Evolutionary conservation across 2,329 filamentous ascomycete genomes (phyloP), one percentile per base, ranked within the genome.

Genomic region (Plenodomus biglobosus): DNA sequence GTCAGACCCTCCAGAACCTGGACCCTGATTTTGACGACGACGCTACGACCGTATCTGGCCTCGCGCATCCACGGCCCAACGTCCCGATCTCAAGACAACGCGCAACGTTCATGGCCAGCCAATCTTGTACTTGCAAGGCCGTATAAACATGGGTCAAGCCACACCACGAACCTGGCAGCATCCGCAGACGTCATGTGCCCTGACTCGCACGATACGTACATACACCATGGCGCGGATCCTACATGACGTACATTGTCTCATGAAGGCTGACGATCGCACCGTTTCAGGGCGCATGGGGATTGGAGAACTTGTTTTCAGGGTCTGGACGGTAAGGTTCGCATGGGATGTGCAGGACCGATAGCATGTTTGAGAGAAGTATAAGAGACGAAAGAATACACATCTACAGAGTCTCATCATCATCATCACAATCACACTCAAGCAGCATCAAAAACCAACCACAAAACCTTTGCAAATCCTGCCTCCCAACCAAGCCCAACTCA

Each of bases 211-310:
- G n/a, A n/a, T n/a, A n/a, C 15, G 13, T 24, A 40, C 13, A 13
- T 32, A 22, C 42, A 35, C 32, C 19, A 35, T 46, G 42, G 39
- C 42, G 43, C 46, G 42, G 55, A 48, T 58, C 59, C 58, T 64
- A 58, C 61, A 59, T 64, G 61, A 64, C 61, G 61, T 63, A 53
- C 48, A 49, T 27, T 38, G 41, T 38, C 41, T 41, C 43, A 38
- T 39, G 37, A 43, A 20, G 41, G 52, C 15, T 40, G 52, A 50
- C 44, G 52, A 48, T 54, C 50, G 35, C 42, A 49, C 20, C 38
- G 30, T 20, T 49, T 52, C 18, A n/a, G 44, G 56, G 42, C 19
- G 18, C 17, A 34, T 52, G 42, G 40, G 40, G 21, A 44, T n/a
- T 27, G 17, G 22, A 48, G 57, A 61, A 62, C 61, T 57, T 61